Percentiles rank a stretch among this genome's conserved stretches.
phyloP scores from a whole-genome alignment of 2,329 filamentous ascomycete species.

The Arthroderma sp. region DNA sequence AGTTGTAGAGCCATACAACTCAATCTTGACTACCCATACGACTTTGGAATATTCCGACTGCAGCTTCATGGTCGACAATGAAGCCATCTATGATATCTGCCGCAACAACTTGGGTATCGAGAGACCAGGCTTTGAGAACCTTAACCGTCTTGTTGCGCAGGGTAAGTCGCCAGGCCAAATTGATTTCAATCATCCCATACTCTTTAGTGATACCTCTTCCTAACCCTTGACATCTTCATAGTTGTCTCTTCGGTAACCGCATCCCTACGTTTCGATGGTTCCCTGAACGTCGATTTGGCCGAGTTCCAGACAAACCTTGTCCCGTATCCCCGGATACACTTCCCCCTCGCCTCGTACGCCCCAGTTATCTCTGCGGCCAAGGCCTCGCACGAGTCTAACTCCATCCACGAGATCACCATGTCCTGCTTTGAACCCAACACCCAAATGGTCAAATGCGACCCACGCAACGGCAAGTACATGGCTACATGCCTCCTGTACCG shows the following conservation, averaged over 20 bases:
- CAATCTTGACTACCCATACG: conserved; percentile 42
- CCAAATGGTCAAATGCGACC: conserved; percentile 58
- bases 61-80: conserved; percentile 56
- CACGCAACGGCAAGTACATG: conserved; percentile 56
- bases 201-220: not conserved
- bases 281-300: conserved; percentile 54
- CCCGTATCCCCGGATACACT: conserved; percentile 55
- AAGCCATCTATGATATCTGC: conserved; percentile 57
- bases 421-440: conserved; percentile 49
- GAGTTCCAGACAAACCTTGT: conserved; percentile 60
- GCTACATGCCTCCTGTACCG: conserved; percentile 54
- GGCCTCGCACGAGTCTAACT: conserved; percentile 81
- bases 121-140: conserved; percentile 50
- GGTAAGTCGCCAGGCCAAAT: conserved; percentile 37
- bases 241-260: conserved; percentile 56
- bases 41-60: conserved; percentile 57
- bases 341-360: conserved; percentile 52
- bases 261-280: conserved; percentile 51
- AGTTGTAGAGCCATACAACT: conserved; percentile 58
- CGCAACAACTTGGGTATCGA: conserved; percentile 51
- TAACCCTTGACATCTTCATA: conserved; percentile 32
- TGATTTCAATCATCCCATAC: not conserved
- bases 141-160: conserved; percentile 54
- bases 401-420: conserved; percentile 71
- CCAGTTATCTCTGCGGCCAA: conserved; percentile 55